Conservation (phyloP, 1,139 yeast genomes). For the Yamadazyma diddensiae region DNA sequence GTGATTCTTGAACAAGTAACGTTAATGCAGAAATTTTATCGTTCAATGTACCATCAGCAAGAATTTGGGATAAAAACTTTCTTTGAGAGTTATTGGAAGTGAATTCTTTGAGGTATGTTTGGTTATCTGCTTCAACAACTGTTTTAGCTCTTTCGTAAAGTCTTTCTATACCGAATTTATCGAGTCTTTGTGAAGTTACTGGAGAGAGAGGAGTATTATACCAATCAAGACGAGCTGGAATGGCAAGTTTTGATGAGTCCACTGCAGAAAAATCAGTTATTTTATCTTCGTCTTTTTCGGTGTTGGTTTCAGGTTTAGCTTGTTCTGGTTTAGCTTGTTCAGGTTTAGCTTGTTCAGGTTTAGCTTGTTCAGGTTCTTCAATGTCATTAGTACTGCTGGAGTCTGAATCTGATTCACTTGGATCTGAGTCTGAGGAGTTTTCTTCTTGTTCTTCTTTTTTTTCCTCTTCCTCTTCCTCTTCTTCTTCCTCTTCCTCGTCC, state of each 20-base stretch:
- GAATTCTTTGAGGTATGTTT: slow-evolving; percentile 70
- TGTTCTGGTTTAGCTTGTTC: slow-evolving; percentile 14
- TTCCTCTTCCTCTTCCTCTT: slow-evolving; percentile 20
- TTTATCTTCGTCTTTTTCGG: too few species aligned
- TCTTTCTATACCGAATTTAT: slow-evolving; percentile 50
- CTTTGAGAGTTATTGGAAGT: slow-evolving; percentile 79
- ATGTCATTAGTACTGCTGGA: slow-evolving; percentile 15
- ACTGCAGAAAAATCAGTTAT: slow-evolving; percentile 55
- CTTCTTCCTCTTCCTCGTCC: slow-evolving; percentile 17
- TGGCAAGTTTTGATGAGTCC: slow-evolving; percentile 50
- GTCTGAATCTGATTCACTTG: slow-evolving; percentile 7
- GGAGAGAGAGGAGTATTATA: slow-evolving; percentile 46
- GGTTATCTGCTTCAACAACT: slow-evolving; percentile 68
- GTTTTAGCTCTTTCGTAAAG: slow-evolving; percentile 65
- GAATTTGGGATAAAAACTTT: slow-evolving; percentile 84
- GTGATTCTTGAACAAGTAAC: slow-evolving; percentile 89
- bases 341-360: slow-evolving; percentile 11
- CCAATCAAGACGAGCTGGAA: slow-evolving; percentile 77
- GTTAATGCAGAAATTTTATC: slow-evolving; percentile 97
- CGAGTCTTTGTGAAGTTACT: slow-evolving; percentile 39
- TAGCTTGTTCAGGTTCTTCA: slow-evolving; percentile 15
- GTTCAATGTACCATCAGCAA: slow-evolving; percentile 88
- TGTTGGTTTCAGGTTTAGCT: slow-evolving; percentile 23
- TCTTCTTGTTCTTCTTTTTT: slow-evolving; percentile 15
- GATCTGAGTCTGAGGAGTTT: slow-evolving; percentile 1